phyloP scores from a whole-genome alignment of 179 eudicot genomes.

The Heliamphora pulchella region DNA sequence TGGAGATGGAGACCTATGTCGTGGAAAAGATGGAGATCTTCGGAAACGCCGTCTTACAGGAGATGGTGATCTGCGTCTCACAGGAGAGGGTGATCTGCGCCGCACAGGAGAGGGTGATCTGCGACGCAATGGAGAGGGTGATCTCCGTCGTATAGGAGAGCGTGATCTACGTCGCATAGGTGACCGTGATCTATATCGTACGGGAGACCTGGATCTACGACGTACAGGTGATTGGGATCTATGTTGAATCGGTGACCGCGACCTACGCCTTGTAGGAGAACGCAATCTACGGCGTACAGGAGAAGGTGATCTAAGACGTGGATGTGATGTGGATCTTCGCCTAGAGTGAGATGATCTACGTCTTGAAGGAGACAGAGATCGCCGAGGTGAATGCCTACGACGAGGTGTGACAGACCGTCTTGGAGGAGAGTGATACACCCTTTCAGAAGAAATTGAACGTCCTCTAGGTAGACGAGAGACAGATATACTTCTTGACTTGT shows the following conservation, averaged over 20 bases:
- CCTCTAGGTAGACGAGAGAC: constrained; percentile 47
- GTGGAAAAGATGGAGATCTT: constrained; percentile 48
- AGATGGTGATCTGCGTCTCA: constrained; percentile 38
- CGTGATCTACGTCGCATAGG: constrained; percentile 40
- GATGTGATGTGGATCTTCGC: constrained; percentile 44
- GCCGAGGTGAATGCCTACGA: constrained; percentile 33
- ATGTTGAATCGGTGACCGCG: constrained; percentile 39
- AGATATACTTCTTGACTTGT: constrained; percentile 54
- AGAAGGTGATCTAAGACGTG: constrained; percentile 48
- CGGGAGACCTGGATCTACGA: constrained; percentile 41
- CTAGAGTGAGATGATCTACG: constrained; percentile 31
- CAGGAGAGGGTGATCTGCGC: constrained; percentile 38
- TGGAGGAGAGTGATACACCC: constrained; percentile 35
- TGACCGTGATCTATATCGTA: constrained; percentile 40
- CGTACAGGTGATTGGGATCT: constrained; percentile 53
- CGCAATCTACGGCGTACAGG: constrained; percentile 40
- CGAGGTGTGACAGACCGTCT: constrained; percentile 58
- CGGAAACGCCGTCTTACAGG: constrained; percentile 36
- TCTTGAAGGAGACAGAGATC: constrained; percentile 45
- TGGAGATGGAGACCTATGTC: constrained; percentile 52
- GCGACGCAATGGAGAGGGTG: constrained; percentile 38
- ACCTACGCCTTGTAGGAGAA: constrained; percentile 35
- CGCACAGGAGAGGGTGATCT: constrained; percentile 38
- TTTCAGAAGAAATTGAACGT: constrained; percentile 55
- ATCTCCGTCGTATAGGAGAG: constrained; percentile 39